Conservation (phyloP, 2,329 filamentous ascomycete genomes). For the Tolypocladium endophyticum region DNA sequence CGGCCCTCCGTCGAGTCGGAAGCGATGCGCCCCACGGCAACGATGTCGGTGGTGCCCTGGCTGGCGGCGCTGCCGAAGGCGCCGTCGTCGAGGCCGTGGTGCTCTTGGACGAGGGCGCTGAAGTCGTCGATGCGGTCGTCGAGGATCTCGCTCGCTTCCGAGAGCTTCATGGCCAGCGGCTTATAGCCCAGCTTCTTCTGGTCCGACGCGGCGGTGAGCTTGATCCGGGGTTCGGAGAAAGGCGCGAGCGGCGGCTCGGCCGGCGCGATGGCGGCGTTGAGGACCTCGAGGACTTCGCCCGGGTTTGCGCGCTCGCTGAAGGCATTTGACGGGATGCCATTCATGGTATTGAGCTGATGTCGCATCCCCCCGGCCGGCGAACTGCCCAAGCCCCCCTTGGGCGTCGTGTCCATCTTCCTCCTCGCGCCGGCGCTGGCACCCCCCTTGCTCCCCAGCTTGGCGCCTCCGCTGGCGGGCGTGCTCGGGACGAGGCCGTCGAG, state of each 20-base stretch:
- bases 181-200: constrained; percentile 86
- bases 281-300: constrained; percentile 71
- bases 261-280: constrained; percentile 64
- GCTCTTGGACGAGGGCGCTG: constrained; percentile 57
- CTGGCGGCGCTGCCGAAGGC: constrained; percentile 80
- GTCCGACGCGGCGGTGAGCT: constrained; percentile 76
- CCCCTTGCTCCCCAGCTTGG: constrained; percentile 28
- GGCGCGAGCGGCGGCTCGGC: constrained; percentile 62
- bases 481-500: constrained; percentile 59
- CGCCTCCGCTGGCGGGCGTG: constrained; percentile 35
- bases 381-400: constrained; percentile 15
- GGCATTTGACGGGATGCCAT: constrained; percentile 14
- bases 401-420: constrained; percentile 19
- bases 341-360: constrained; percentile 21
- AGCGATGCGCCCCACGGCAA: constrained; percentile 85
- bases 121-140: constrained; percentile 96
- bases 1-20: constrained; percentile 80
- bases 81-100: constrained; percentile 65
- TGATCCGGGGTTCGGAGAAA: constrained; percentile 67
- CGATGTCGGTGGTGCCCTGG: constrained; percentile 75
- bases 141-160: constrained; percentile 82
- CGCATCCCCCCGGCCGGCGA: constrained; percentile 22
- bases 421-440: constrained; percentile 19
- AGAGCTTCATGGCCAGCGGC: constrained; percentile 88
- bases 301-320: constrained; percentile 71